Base-by-base conservation (phyloP, 2,329 filamentous ascomycete species). In the Beauveria sp. region DNA sequence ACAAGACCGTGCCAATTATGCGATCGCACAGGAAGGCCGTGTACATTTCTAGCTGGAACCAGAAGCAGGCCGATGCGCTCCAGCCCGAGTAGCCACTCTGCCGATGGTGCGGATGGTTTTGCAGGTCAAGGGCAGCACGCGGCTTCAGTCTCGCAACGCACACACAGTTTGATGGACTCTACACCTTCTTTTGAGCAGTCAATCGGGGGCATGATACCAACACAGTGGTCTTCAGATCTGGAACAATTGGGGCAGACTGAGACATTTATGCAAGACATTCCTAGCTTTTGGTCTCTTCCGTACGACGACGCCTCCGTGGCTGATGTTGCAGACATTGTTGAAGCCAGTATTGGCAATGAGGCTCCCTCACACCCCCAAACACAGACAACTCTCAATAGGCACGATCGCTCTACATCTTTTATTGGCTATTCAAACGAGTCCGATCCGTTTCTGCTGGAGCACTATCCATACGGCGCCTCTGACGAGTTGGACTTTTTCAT, bases 401-500 rank as follows among this genome's bases (percentile, higher is more conserved):
- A 57, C 10, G 49, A 56, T 45, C 53, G 60, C 45, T 65, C 63
- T 24, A 53, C 61, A n/a, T 58, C 47, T 12, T 63, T 61, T 45
- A 63, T 67, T 45, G 49, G 40, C 28, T 55, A 45, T 18, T 58
- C 51, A 6, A 53, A 61, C 47, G 50, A 63, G n/a, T 57, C 53
- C 62, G 61, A 69, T 42, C 66, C 57, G 46, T 64, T 56, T n/a
- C 16, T 45, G 34, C 30, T 59, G 18, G 60, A 74, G 64, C 42
- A 68, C 64, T 50, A 70, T 65, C 65, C 68, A 64, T 65, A 67
- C 62, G 47, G 63, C 60, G 53, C 66, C 16, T 58, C 62, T 2
- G 71, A 74, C 43, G 64, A 71, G 46, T 53, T 73, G 20, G 65
- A 68, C 63, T 73, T 73, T 64, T 67, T 66, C 61, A 56, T 60